These are phyloP conservation scores for Pleurozium schreberi DNA, from an alignment of 225 moss, liverwort and hornwort species.

Conservation along the genomic window DNA sequence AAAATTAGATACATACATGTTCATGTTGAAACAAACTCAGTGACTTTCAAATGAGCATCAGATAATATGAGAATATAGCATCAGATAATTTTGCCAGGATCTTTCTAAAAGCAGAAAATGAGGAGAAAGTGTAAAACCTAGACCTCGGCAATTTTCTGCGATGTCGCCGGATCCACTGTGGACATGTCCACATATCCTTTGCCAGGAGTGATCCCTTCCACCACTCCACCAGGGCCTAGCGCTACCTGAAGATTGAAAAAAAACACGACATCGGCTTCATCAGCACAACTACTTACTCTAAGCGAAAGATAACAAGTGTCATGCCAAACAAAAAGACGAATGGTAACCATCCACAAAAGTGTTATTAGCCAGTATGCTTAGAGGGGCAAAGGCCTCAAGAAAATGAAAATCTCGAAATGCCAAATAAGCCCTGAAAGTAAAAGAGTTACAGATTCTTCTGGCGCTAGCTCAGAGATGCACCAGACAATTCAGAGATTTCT, in stretches of 20 bases:
- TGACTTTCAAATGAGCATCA: not conserved
- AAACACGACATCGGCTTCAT: not conserved
- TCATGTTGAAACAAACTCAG: not conserved
- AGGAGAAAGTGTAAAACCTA: not conserved
- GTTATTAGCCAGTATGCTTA: not conserved
- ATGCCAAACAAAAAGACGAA: not conserved
- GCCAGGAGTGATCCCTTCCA: constrained; percentile 57
- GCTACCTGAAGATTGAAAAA: constrained; percentile 57
- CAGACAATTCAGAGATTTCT: not conserved
- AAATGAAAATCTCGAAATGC: not conserved
- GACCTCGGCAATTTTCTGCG: constrained; percentile 66
- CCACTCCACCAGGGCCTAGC: constrained; percentile 54
- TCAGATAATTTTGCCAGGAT: not conserved
- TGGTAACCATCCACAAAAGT: not conserved
- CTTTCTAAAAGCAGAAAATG: not conserved
- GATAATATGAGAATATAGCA: not conserved
- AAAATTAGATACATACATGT: not conserved
- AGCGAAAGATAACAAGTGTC: not conserved
- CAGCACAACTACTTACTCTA: not conserved
- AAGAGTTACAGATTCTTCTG: not conserved
- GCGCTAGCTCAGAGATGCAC: not conserved
- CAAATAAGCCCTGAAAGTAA: not conserved
- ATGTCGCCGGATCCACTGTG: constrained; percentile 72
- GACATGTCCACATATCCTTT: constrained; percentile 97
- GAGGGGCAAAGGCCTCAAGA: not conserved